Percentiles rank a stretch among this genome's conserved stretches.
Evolutionary conservation across 768 basidiomycete genomes (phyloP).

Genomic region (Mycena polygramma): DNA sequence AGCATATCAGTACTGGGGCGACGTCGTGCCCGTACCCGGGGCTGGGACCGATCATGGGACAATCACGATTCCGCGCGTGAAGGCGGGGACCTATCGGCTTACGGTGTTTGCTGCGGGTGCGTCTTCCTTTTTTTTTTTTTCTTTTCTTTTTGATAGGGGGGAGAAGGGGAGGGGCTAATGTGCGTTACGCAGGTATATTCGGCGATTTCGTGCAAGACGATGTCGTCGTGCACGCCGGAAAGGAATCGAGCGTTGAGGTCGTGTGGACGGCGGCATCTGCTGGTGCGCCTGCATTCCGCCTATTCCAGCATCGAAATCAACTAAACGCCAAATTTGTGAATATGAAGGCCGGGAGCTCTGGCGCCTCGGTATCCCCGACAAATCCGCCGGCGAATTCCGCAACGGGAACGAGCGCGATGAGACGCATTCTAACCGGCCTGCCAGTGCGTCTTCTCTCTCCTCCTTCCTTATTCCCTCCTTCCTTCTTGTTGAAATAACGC

Average conservation of each 20-base stretch:
- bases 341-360: constrained; percentile 39
- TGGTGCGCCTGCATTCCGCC: constrained; percentile 21
- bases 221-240: constrained; percentile 35
- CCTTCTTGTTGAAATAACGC: too few relatives aligned
- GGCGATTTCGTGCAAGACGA: constrained; percentile 44
- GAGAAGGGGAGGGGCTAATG: too few relatives aligned
- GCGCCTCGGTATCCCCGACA: constrained; percentile 45
- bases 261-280: constrained; percentile 41
- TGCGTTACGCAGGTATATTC: constrained; percentile 41
- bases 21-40: constrained; percentile 22
- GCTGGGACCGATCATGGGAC: constrained; percentile 6
- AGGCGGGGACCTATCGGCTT: constrained; percentile 44
- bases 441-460: constrained; percentile 36
- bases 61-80: constrained; percentile 40
- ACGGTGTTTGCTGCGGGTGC: constrained; percentile 40
- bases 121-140: neutral
- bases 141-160: neutral
- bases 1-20: constrained; percentile 46
- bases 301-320: too few relatives aligned
- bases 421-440: constrained; percentile 36
- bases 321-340: neutral
- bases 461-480: neutral
- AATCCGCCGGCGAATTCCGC: constrained; percentile 41
- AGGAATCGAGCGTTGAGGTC: constrained; percentile 31
- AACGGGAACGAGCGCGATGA: constrained; percentile 42